These are phyloP conservation scores for Termitomyces sp. DNA, from an alignment of 768 basidiomycete species.

Conservation along the genomic window DNA sequence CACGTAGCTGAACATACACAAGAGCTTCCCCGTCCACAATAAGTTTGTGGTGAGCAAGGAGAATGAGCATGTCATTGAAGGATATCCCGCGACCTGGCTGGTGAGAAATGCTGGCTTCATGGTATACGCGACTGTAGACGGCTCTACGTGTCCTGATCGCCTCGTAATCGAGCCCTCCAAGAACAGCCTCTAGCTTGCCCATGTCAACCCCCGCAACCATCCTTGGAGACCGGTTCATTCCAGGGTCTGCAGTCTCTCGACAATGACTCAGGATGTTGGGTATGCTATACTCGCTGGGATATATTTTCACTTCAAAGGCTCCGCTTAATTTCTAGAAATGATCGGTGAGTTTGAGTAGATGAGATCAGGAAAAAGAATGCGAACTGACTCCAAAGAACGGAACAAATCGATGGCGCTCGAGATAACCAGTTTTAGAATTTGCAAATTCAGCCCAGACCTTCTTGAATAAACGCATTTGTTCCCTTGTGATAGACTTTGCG, in stretches of 20 bases:
- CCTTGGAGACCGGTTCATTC: constrained; percentile 28
- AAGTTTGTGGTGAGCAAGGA: constrained; percentile 89
- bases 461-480: constrained; percentile 94
- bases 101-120: constrained; percentile 79
- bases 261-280: constrained; percentile 55
- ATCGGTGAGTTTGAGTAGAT: background rate
- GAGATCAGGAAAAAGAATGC: background rate
- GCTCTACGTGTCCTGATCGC: constrained; percentile 63
- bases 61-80: constrained; percentile 83
- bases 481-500: constrained; percentile 79
- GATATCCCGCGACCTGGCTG: constrained; percentile 78
- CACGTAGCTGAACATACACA: constrained; percentile 50
- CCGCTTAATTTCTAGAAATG: constrained; percentile 68
- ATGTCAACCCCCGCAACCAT: constrained; percentile 59
- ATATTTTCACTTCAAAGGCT: constrained; percentile 85
- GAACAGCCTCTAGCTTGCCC: constrained; percentile 49
- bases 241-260: constrained; percentile 31
- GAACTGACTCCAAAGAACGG: constrained; percentile 77
- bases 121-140: constrained; percentile 73
- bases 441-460: constrained; percentile 90
- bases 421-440: constrained; percentile 70
- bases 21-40: constrained; percentile 88
- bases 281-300: constrained; percentile 66
- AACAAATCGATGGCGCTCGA: constrained; percentile 67
- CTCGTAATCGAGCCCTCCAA: constrained; percentile 63